Evolutionary conservation across 2,329 filamentous ascomycete species (phyloP), one percentile per base, ranked within the genome.

Genomic region (Paecilomyces sp.): DNA sequence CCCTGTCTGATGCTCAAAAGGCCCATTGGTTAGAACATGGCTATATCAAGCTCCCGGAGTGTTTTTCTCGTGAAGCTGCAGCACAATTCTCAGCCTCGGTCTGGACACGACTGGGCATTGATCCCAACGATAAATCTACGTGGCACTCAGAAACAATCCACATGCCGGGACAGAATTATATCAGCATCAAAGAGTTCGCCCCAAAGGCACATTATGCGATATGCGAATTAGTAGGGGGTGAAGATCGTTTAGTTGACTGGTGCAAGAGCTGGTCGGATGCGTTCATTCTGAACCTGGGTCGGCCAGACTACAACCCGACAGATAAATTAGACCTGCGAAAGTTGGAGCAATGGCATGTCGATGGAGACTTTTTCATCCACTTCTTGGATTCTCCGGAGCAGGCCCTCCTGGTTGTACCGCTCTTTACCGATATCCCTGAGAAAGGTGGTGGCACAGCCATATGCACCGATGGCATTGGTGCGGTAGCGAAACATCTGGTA

Each of bases 281-380:
- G 3, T 81, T 89, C 59, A 90, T 90, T 66, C 85, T 90, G 50
- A 90, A 89, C 71, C 79, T 90, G 7, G 88, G 88, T 12, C 84
- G 79, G 1, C 68, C 79, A 0, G 79, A 82, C 56, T 76, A 76
- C 55, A 81, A 83, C 41, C 41, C 41, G 18, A 18, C 41, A 61
- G 80, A 81, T 4, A 77, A 77, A 56, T 76, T 80, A 2, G 72
- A 78, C 36, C 85, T 85, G 0, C 76, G 80, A 56, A 79, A 84
- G 0, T 74, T 88, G 24, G 67, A 77, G 7, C 77, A 77, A 24
- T 90, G 87, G 87, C 87, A 89, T 71, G 85, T 88, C 18, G 87
- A 89, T 71, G 87, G 87, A 8, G 87, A 90, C 65, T 89, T 88
- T 71, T 90, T 90, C 69, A 80, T 87, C 4, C 87, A 90, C 74